Base-by-base conservation (phyloP, 2,329 filamentous ascomycete genomes). In the Phialemoniopsis sp. region DNA sequence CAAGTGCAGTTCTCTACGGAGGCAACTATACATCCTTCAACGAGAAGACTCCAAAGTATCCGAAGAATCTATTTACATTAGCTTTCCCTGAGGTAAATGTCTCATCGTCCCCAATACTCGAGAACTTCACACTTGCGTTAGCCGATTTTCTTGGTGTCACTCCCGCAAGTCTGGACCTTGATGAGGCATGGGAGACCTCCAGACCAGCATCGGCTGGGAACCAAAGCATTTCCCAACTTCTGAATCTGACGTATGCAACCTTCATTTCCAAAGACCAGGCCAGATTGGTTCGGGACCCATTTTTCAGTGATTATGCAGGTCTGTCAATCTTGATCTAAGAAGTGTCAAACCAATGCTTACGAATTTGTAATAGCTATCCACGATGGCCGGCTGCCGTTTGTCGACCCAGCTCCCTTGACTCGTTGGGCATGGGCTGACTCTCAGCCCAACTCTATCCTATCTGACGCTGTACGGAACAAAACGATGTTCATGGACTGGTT, bases 401-500 rank as follows among this genome's bases (percentile, higher is more conserved):
- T 66, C 12, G 55, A 65, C 44, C 62, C 63, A 3, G 56, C 51
- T 2, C 59, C 62, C 2, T 47, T 62, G 6, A 38, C 48, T 4
- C 58, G 62, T 13, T 65, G 63, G 62, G 55, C 49, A 9, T 64
- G 51, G 40, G 62, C 54, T 28, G 62, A 64, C 45, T 45, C 46
- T 8, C 41, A 55, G 4, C 46, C 54, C 1, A 49, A 39, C n/a
- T n/a, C n/a, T n/a, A n/a, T n/a, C n/a, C n/a, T n/a, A 5, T 38
- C 64, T 0, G 54, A 66, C 3, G 75, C 68, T 4, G 55, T 72
- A 7, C 49, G 57, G 5, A 74, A 76, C 49, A 76, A 76, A 45
- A 72, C 71, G 0, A 47, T 59, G n/a, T 70, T 70, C 48, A 63
- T 60, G 53, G 49, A 62, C 34, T 68, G 65, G 60, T 72, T 75